phyloP scores from a whole-genome alignment of 23 red algal species.

The Cyanidioschyzon merolae region DNA sequence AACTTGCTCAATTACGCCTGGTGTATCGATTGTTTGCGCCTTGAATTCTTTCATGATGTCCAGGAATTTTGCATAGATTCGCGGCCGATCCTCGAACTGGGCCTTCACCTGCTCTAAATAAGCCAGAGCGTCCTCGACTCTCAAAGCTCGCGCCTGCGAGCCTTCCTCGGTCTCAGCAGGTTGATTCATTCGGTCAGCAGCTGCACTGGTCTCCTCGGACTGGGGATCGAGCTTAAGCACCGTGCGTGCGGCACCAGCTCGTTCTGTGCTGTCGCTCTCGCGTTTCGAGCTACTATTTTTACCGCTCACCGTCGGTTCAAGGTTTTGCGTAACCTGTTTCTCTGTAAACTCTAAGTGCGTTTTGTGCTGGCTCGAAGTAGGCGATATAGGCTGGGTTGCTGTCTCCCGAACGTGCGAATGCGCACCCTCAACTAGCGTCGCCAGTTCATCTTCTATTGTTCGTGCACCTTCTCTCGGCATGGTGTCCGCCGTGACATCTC shows the following conservation, averaged over 20 bases:
- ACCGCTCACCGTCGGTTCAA: not conserved
- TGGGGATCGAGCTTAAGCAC: not conserved
- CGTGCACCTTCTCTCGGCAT: no score
- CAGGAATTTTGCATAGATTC: constrained; percentile 87
- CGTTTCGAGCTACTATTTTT: not conserved
- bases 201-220: not conserved
- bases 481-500: no score
- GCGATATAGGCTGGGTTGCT: no score
- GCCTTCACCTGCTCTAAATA: constrained; percentile 98
- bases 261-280: not conserved
- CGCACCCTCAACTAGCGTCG: no score
- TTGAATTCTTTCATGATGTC: constrained; percentile 99
- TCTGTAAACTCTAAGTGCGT: no score
- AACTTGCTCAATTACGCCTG: constrained; percentile 72
- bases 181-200: not conserved
- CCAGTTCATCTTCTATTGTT: no score
- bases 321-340: no score
- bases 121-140: constrained; percentile 95
- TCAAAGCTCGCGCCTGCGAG: constrained; percentile 19
- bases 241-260: not conserved
- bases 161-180: not conserved
- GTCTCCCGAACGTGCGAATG: no score
- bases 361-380: no score
- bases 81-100: constrained; percentile 62
- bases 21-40: constrained; percentile 88